Base-by-base conservation (phyloP, 2,329 filamentous ascomycete species). In the Chalara sp. region DNA sequence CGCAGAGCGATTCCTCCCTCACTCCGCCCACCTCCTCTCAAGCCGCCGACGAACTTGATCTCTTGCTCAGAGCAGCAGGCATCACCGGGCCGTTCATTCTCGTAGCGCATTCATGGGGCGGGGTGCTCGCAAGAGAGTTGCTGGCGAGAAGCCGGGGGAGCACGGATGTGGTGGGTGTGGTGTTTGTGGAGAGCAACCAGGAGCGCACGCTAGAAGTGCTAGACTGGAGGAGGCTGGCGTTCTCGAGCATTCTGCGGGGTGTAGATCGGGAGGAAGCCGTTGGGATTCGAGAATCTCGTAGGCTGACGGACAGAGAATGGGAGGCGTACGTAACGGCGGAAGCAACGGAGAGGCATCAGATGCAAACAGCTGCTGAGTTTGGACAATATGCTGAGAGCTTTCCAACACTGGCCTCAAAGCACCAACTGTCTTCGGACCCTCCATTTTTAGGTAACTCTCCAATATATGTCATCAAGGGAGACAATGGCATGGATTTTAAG, bases 381-480 rank as follows among this genome's bases (percentile, higher is more conserved):
- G 35, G 43, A 6, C 40, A 52, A n/a, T 57, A 57, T 30, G 12
- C 6, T 8, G 46, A 50, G 3, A 60, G 58, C 51, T 66, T 67
- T 40, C 56, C 58, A 47, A 66, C 58, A 1, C 51, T 66, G 42
- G 56, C 54, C n/a, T 58, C 57, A 37, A 68, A 65, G 54, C 49
- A 57, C 13, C 13, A 12, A 32, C 30, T 67, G 35, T 32, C 37
- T 29, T 61, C 57, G 32, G 59, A 48, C 29, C 58, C 61, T 55
- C 61, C 64, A 12, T 48, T 66, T 13, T 6, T 64, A 31, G 59
- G 55, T 6, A 46, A 57, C 6, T 60, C 53, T 29, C 59, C 61
- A 32, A 50, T 60, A 7, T 56, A 48, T 55, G 51, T 57, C 8
- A 40, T 52, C 4, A 35, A 28, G 2, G 46, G 46, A 1, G 11